Percentiles rank a stretch among this genome's conserved stretches.
Evolutionary conservation across 2,329 filamentous ascomycete species (phyloP).

Genomic region (Trichoderma atrobrunneum): DNA sequence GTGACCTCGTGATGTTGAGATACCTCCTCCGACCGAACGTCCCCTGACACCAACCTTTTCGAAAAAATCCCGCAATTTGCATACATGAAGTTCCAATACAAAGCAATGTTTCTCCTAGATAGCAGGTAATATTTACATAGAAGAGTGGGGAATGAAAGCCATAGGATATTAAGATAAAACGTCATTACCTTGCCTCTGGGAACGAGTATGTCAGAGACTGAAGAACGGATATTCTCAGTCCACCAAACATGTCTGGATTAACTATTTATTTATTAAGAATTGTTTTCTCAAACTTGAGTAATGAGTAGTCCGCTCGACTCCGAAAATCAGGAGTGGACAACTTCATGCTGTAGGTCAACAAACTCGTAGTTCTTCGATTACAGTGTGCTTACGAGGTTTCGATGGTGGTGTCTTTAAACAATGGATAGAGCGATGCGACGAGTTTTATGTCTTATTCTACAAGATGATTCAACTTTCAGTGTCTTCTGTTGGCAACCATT

Average conservation of each 20-base stretch:
- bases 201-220: neutral
- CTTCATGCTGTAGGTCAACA: neutral
- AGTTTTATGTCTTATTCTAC: neutral
- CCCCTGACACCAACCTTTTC: neutral
- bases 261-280: neutral
- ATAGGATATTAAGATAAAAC: neutral
- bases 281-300: neutral
- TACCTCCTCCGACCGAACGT: no score
- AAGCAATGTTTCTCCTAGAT: neutral
- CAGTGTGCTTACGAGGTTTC: neutral
- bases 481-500: neutral
- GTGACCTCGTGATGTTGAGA: no score
- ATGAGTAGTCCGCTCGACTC: neutral
- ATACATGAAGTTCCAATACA: neutral
- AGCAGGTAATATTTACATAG: neutral
- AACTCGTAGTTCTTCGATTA: neutral
- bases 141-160: neutral
- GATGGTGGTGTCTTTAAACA: neutral
- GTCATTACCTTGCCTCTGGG: neutral
- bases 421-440: neutral
- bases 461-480: neutral
- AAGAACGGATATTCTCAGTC: neutral
- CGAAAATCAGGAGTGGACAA: neutral
- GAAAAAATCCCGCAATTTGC: neutral
- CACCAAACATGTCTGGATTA: neutral